phyloP scores from a whole-genome alignment of 1,139 yeast species.

The Magnusiomyces tetraspermus region DNA sequence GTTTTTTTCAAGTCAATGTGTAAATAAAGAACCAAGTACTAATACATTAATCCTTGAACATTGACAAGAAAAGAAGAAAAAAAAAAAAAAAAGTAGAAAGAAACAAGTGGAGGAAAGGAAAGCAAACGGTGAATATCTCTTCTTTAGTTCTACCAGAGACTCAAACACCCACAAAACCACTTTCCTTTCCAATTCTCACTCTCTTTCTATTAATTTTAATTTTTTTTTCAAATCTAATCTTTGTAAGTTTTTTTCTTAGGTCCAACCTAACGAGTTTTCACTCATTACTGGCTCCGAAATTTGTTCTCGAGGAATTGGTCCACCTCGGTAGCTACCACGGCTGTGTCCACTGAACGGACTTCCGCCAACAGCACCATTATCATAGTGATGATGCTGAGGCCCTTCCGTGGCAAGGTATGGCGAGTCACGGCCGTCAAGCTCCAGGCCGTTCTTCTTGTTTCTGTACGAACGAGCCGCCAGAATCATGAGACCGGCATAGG shows the following conservation, averaged over 20 bases:
- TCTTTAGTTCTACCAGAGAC: too few species aligned
- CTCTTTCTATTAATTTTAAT: background rate
- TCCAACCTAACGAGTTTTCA: constrained; percentile 37
- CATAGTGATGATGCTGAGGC: constrained; percentile 3
- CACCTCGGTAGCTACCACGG: constrained; percentile 5
- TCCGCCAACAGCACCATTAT: background rate
- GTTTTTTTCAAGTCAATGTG: too few species aligned
- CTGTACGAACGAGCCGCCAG: constrained; percentile 28
- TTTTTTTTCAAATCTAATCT: background rate
- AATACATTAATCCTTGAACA: too few species aligned
- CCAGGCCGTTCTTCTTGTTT: constrained; percentile 19
- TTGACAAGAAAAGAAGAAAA: too few species aligned
- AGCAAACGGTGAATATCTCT: too few species aligned
- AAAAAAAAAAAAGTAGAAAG: too few species aligned
- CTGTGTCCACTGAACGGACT: background rate
- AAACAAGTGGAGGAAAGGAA: too few species aligned
- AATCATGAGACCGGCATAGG: constrained; percentile 32
- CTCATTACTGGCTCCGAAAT: constrained; percentile 35
- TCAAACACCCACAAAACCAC: too few species aligned
- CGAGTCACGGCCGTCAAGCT: constrained; percentile 12
- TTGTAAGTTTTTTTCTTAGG: too few species aligned
- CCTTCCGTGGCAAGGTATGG: constrained; percentile 15
- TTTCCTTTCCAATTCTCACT: background rate
- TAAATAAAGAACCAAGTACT: too few species aligned
- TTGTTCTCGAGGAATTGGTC: constrained; percentile 17